These are phyloP conservation scores for Ganoderma multipileum DNA, from an alignment of 1,284 basidiomycete species.

Conservation along the genomic window DNA sequence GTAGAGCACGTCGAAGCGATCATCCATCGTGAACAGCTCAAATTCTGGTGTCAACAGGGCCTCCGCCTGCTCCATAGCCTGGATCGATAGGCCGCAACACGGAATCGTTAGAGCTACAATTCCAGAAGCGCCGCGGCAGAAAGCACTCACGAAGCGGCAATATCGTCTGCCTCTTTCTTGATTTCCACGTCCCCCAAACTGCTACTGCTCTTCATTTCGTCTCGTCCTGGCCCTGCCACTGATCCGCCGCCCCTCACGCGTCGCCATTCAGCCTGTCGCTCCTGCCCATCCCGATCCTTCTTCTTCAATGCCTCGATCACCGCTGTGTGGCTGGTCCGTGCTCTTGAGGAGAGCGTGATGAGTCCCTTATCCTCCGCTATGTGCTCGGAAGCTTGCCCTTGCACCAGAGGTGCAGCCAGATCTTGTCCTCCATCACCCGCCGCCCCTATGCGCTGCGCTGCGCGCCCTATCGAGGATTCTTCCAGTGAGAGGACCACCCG, in stretches of 20 bases:
- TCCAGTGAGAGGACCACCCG: conserved; percentile 40
- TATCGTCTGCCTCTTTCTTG: conserved; percentile 32
- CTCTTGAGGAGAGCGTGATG: conserved; percentile 30
- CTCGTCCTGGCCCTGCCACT: conserved; percentile 48
- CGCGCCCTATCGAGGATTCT: conserved; percentile 52
- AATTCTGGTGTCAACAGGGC: conserved; percentile 15
- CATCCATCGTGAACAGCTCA: conserved; percentile 51
- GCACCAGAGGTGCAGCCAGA: conserved; percentile 83
- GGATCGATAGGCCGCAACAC: conserved; percentile 27
- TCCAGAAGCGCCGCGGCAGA: background rate
- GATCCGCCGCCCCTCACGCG: conserved; percentile 60
- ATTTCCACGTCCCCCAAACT: conserved; percentile 19
- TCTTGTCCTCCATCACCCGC: conserved; percentile 80
- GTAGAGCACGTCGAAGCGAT: conserved; percentile 79
- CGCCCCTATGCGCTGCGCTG: conserved; percentile 67
- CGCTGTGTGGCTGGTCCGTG: conserved; percentile 28
- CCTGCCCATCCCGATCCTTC: conserved; percentile 71
- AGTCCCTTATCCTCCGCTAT: conserved; percentile 42
- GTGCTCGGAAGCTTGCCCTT: conserved; percentile 66
- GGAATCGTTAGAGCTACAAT: background rate
- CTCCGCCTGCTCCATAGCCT: conserved; percentile 20
- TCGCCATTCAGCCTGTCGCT: conserved; percentile 56
- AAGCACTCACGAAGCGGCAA: conserved; percentile 32
- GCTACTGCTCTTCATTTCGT: conserved; percentile 65
- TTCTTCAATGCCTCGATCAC: conserved; percentile 76